Percentiles rank a stretch among this genome's conserved stretches.
Conservation (phyloP, 2,329 filamentous ascomycete genomes). For the Monosporascus sp. region DNA sequence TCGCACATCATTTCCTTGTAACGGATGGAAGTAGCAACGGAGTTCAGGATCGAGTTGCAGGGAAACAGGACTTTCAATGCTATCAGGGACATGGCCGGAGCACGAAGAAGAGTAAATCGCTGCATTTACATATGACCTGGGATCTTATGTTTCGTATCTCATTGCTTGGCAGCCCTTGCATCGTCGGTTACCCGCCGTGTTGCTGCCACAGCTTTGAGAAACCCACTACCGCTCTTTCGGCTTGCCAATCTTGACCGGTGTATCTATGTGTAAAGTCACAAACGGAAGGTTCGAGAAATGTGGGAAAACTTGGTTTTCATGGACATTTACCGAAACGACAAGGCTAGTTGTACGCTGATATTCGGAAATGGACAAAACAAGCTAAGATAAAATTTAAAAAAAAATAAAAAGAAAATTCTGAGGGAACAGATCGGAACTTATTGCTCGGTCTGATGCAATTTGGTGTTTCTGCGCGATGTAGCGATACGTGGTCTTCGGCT, state of each 20-base stretch:
- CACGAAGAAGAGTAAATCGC: neutral
- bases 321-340: neutral
- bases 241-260: neutral
- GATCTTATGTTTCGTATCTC: neutral
- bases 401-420: neutral
- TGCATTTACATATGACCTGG: neutral
- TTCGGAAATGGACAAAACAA: neutral
- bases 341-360: neutral
- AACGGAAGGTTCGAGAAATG: too few species aligned
- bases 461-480: too few species aligned
- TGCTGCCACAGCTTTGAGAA: neutral
- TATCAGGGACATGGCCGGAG: neutral
- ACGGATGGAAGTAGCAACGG: constrained; percentile 14
- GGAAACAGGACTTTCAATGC: neutral
- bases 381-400: neutral
- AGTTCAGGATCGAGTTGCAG: constrained; percentile 12
- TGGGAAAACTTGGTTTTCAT: neutral
- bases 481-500: too few species aligned
- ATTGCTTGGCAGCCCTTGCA: neutral
- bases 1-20: constrained; percentile 19
- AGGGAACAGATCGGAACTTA: neutral
- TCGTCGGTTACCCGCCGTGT: neutral
- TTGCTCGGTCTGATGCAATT: too few species aligned
- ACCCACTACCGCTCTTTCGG: neutral
- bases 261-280: neutral